Conservation (phyloP, 2,329 filamentous ascomycete genomes). For the Clarireedia hainanense region DNA sequence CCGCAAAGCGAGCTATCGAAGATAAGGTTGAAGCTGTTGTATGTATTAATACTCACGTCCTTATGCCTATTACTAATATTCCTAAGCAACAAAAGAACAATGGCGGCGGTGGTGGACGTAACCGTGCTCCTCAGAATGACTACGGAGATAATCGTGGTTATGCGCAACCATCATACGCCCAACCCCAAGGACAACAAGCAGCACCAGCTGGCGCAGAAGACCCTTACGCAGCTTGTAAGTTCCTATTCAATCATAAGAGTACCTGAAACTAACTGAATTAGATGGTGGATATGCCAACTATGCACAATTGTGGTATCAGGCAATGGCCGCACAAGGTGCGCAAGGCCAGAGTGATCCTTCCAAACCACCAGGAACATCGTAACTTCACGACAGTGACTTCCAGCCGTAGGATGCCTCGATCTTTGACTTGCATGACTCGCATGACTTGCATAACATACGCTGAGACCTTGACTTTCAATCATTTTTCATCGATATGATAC, state of each 20-base stretch:
- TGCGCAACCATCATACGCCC: conserved; percentile 39
- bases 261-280: conserved; percentile 27
- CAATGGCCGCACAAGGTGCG: conserved; percentile 43
- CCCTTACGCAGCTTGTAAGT: conserved; percentile 67
- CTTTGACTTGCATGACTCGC: conserved; percentile 23
- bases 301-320: conserved; percentile 73
- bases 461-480: conserved; percentile 29
- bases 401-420: conserved; percentile 21
- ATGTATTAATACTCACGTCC: conserved; percentile 34
- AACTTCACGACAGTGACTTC: conserved; percentile 20
- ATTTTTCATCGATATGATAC: conserved; percentile 28
- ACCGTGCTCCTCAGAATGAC: conserved; percentile 40
- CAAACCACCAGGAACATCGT: conserved; percentile 34
- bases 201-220: conserved; percentile 47
- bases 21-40: conserved; percentile 89
- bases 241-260: conserved; percentile 14
- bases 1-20: conserved; percentile 77
- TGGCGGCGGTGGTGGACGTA: conserved; percentile 38
- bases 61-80: conserved; percentile 14
- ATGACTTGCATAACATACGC: conserved; percentile 27
- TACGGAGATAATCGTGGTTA: conserved; percentile 45
- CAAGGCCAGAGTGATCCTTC: conserved; percentile 30
- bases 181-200: conserved; percentile 31
- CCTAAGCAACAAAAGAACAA: conserved; percentile 44
- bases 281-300: conserved; percentile 80